Evolutionary conservation across 2,329 filamentous ascomycete species (phyloP).

Genomic region (Neoascochyta sp.): DNA sequence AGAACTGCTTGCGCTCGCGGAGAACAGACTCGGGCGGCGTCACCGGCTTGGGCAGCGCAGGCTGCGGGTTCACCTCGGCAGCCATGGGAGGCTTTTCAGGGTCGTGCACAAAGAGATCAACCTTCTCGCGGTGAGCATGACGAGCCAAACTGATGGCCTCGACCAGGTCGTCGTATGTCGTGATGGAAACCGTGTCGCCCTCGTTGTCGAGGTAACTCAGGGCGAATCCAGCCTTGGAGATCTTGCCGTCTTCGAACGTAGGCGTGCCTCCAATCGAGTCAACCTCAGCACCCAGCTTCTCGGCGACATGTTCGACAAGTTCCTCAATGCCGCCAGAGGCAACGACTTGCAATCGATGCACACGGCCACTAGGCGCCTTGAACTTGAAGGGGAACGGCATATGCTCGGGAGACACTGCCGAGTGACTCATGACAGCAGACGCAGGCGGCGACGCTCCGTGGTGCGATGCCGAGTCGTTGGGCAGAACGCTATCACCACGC

Average conservation of each 20-base stretch:
- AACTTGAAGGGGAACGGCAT: conserved; percentile 96
- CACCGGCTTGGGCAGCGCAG: conserved; percentile 47
- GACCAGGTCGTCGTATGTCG: conserved; percentile 85
- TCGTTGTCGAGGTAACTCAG: conserved; percentile 96
- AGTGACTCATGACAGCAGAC: conserved; percentile 59
- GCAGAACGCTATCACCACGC: conserved; percentile 78
- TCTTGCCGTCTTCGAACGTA: conserved; percentile 70
- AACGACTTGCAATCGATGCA: conserved; percentile 84
- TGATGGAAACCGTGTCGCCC: conserved; percentile 94
- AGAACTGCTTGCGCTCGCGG: conserved; percentile 46
- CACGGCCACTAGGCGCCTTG: conserved; percentile 91
- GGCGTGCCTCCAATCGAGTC: conserved; percentile 80
- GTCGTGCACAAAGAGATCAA: conserved; percentile 94
- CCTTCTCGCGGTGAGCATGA: conserved; percentile 77
- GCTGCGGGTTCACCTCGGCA: conserved; percentile 58
- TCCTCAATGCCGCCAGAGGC: conserved; percentile 76
- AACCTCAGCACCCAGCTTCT: conserved; percentile 80
- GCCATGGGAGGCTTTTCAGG: conserved; percentile 82
- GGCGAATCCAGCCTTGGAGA: conserved; percentile 76
- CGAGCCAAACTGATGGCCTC: conserved; percentile 85
- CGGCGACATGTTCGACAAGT: conserved; percentile 71
- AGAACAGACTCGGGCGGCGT: conserved; percentile 53
- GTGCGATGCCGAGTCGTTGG: conserved; percentile 92
- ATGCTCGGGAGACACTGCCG: conserved; percentile 57
- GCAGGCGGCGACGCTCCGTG: conserved; percentile 72